Percentiles rank a stretch among this genome's conserved stretches.
Conservation (phyloP, 2,329 filamentous ascomycete species). For the Corniculantispora saksenae region DNA sequence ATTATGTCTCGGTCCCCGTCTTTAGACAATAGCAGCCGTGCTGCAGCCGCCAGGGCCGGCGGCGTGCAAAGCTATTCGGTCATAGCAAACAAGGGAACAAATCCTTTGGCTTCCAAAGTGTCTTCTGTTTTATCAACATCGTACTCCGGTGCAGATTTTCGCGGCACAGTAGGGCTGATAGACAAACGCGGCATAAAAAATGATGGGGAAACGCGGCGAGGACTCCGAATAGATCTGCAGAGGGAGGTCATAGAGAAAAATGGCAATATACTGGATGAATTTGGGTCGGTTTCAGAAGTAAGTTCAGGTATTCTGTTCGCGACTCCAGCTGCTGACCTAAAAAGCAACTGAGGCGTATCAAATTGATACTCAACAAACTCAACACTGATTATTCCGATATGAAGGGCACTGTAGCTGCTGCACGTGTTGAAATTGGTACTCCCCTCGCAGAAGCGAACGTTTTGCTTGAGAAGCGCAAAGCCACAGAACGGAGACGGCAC, state of each 20-base stretch:
- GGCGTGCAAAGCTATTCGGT: constrained; percentile 21
- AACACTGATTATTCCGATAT: constrained; percentile 81
- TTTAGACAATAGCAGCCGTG: background rate
- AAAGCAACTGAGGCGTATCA: constrained; percentile 85
- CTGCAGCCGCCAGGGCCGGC: background rate
- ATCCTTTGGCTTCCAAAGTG: constrained; percentile 78
- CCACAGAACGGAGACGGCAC: constrained; percentile 77
- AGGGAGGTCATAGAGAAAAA: constrained; percentile 93
- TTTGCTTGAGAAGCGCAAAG: constrained; percentile 70
- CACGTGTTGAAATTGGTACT: constrained; percentile 71
- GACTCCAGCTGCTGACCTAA: constrained; percentile 29
- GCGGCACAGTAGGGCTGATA: constrained; percentile 77
- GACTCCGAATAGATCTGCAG: constrained; percentile 79
- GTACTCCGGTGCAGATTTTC: constrained; percentile 89
- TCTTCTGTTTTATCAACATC: constrained; percentile 86
- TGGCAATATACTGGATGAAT: constrained; percentile 83
- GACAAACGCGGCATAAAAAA: constrained; percentile 73
- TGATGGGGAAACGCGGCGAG: constrained; percentile 74
- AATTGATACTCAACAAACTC: constrained; percentile 72
- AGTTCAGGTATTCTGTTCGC: constrained; percentile 27
- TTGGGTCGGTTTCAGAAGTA: constrained; percentile 86
- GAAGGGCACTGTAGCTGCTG: constrained; percentile 73
- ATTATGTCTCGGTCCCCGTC: background rate
- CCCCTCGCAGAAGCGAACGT: constrained; percentile 75
- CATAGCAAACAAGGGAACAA: constrained; percentile 42